Conservation (phyloP, 1,284 basidiomycete genomes). For the Heterobasidion occidentale region DNA sequence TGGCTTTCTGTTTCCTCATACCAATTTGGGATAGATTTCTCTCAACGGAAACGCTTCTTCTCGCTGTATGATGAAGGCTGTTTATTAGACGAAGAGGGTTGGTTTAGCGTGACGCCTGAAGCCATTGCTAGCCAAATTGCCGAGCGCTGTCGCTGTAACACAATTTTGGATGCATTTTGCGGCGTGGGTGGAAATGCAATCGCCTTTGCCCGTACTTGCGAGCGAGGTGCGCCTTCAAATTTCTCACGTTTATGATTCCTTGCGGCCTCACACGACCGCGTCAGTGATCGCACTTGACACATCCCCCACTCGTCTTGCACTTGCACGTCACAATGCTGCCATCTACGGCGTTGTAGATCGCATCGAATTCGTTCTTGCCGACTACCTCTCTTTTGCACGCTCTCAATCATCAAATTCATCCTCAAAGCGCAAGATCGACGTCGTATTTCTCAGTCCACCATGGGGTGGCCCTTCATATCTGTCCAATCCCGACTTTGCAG, state of each 20-base stretch:
- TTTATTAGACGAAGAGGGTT: conserved; percentile 82
- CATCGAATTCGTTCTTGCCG: conserved; percentile 89
- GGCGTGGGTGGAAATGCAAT: conserved; percentile 98
- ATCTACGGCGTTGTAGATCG: conserved; percentile 92
- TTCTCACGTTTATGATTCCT: not conserved
- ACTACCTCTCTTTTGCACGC: conserved; percentile 77
- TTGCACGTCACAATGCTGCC: conserved; percentile 87
- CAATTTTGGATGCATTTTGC: conserved; percentile 90
- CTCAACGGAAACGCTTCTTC: conserved; percentile 77
- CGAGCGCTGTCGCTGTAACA: conserved; percentile 79
- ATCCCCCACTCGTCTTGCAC: conserved; percentile 73
- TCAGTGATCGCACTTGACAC: conserved; percentile 90
- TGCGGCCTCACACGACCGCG: not conserved
- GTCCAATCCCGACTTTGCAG: conserved; percentile 12
- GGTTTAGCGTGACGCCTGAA: conserved; percentile 97
- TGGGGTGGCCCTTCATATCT: conserved; percentile 85
- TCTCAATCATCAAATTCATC: conserved; percentile 15
- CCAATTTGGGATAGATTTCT: conserved; percentile 58
- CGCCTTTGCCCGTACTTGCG: conserved; percentile 92
- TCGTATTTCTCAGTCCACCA: conserved; percentile 88
- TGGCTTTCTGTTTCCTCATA: conserved; percentile 2
- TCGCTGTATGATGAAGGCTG: conserved; percentile 75
- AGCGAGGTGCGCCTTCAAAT: conserved; percentile 54
- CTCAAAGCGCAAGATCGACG: conserved; percentile 51
- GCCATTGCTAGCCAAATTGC: conserved; percentile 88